Evolutionary conservation across 2,329 filamentous ascomycete species (phyloP), one percentile per base, ranked within the genome.

Genomic region (Penicillium sp.): DNA sequence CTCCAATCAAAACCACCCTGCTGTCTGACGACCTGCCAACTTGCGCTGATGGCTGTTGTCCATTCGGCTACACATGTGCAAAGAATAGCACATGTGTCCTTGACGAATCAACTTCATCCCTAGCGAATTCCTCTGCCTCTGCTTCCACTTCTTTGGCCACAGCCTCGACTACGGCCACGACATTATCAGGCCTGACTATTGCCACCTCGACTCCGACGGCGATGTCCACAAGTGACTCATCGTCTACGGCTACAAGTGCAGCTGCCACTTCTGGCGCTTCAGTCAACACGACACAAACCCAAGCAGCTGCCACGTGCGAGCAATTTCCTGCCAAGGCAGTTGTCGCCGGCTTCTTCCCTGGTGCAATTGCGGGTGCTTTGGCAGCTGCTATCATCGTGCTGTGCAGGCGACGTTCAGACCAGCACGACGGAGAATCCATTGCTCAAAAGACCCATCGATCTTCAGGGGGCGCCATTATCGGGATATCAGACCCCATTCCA

Each of bases 341-440:
- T 26, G 57, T 72, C 30, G 75, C 72, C 8, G 77, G 77, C 18
- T 77, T 79, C 64, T 77, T 79, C 62, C 73, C 77, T 3, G 77
- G 77, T 5, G 63, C 75, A 16, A 52, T 77, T n/a, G 66, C 72
- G 26, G 77, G 77, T 6, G 69, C 71, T 71, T 47, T 87, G 76
- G 35, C 78, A 73, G 65, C 82, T 82, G 35, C 83, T 79, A 61
- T 78, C 70, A 67, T 85, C 55, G 63, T 71, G 38, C 67, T 71
- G 55, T 74, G 69, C 61, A 62, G 75, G 53, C 67, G 74, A 49
- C 67, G 68, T 51, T 60, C 63, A 24, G 59, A 48, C 18, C 30
- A 52, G 24, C 38, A 47, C 16, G 35, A 26, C 7, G n/a, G 38
- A 30, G 45, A 57, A 12, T 46, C 24, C 47, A 56, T 21, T 9